Evolutionary conservation across 352 stramenopile species (phyloP).

Genomic region (Phytopythium ostracodes): DNA sequence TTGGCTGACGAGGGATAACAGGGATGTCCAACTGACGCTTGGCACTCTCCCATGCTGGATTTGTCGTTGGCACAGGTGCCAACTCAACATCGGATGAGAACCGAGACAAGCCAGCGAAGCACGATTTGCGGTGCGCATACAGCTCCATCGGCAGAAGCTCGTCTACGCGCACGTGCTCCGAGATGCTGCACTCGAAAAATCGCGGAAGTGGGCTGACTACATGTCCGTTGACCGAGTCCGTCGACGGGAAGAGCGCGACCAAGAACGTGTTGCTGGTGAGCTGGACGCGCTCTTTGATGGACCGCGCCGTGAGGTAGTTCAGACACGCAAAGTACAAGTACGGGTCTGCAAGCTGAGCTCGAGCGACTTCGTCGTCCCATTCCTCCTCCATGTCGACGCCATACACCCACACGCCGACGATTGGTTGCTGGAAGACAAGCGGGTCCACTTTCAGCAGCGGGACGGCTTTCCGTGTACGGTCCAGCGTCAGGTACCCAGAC

Average conservation of each 20-base stretch:
- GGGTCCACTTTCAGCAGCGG: constrained; percentile 69
- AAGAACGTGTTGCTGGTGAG: constrained; percentile 60
- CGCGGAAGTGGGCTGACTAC: constrained; percentile 39
- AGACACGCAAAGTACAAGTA: constrained; percentile 60
- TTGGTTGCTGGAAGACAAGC: constrained; percentile 55
- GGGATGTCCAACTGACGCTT: constrained; percentile 29
- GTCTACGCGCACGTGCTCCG: constrained; percentile 6
- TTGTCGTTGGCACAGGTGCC: constrained; percentile 23
- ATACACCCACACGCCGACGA: constrained; percentile 76
- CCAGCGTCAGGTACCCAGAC: constrained; percentile 67
- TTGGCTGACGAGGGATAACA: background rate
- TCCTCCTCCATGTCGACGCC: constrained; percentile 54
- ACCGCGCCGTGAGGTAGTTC: constrained; percentile 40
- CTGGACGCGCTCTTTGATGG: constrained; percentile 56
- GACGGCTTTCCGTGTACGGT: constrained; percentile 72
- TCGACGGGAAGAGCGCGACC: constrained; percentile 49
- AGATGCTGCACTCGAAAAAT: constrained; percentile 69
- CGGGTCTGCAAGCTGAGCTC: constrained; percentile 38
- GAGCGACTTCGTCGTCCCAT: constrained; percentile 29
- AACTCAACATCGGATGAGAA: constrained; percentile 53
- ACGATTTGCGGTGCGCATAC: constrained; percentile 31
- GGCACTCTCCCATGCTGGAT: constrained; percentile 37
- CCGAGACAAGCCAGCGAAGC: constrained; percentile 49
- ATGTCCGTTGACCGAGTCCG: constrained; percentile 8
- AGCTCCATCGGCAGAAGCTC: constrained; percentile 36